Evolutionary conservation across 805 yeast species (phyloP), one percentile per base, ranked within the genome.

Genomic region (Saccharomycopsis amapae): DNA sequence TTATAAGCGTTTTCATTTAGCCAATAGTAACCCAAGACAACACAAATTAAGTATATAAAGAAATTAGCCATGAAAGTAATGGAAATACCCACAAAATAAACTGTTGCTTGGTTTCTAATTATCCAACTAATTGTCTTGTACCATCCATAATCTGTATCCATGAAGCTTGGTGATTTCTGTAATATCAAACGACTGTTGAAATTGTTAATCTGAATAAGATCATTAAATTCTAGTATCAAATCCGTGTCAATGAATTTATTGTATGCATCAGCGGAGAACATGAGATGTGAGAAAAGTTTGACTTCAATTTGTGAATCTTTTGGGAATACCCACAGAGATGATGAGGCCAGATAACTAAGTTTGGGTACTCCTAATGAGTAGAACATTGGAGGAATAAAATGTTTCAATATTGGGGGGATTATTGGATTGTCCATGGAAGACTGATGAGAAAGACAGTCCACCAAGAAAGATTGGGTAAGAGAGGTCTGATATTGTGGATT

Each of bases 151-250:
- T 26, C 30, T 7, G 12, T 7, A 26, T 26, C 30, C 30, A 26
- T 26, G 12, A 26, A 9, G 25, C 25, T 17, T 30, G 34, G 22
- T 24, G 42, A 28, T 25, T 33, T 40, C 44, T 28, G 17, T 23
- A 38, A 25, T 13, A 13, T 23, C 26, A 43, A 28, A 32, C 24
- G 22, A 30, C 38, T 30, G 25, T 47, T 43, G 43, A 36, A 34
- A 25, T 39, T 45, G 34, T 47, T 40, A 3, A 47, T 42, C 5
- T 42, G n/a, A 15, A 47, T 31, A 4, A 30, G 31, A 13, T 40
- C 28, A 31, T 44, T 44, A 32, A 44, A 48, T 20, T 44, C 51
- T 28, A 48, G 23, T 12, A 44, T n/a, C 9, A 48, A 19, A n/a
- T 35, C n/a, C n/a, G 13, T 15, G n/a, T 25, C 17, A 28, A 15